Conservation (phyloP, 495 filamentous ascomycete species). For the Copromyces sp. region DNA sequence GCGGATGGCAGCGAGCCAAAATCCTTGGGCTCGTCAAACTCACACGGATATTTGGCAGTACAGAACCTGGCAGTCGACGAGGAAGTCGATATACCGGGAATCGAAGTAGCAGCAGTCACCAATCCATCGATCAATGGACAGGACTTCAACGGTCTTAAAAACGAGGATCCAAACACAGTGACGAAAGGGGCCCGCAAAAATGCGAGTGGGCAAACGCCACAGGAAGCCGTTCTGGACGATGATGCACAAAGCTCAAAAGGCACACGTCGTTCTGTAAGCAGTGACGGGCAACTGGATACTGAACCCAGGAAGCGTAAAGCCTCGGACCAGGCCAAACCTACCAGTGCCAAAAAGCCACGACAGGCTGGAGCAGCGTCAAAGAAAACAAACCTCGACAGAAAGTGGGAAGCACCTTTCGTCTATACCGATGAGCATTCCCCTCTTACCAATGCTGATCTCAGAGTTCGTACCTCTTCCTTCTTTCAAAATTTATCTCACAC, state of each 20-base stretch:
- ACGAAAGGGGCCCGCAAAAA: neutral
- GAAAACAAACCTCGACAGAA: constrained; percentile 16
- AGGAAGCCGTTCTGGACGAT: neutral
- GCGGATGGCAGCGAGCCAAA: neutral
- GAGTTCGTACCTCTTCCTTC: constrained; percentile 32
- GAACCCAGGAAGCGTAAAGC: constrained; percentile 4
- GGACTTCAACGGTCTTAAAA: neutral
- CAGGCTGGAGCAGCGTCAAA: neutral
- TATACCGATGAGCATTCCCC: constrained; percentile 46
- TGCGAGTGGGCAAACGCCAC: neutral
- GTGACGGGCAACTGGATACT: neutral
- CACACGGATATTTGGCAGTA: neutral
- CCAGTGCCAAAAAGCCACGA: constrained; percentile 9
- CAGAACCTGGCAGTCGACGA: neutral
- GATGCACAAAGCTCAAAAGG: neutral
- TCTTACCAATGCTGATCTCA: constrained; percentile 44
- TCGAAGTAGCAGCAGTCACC: neutral
- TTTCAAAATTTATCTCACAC: neutral
- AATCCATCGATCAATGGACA: neutral
- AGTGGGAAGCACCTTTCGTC: constrained; percentile 34
- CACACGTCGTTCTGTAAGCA: neutral
- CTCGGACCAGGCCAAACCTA: neutral
- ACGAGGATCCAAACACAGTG: neutral
- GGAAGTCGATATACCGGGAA: neutral
- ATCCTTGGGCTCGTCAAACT: neutral